These are phyloP conservation scores for Mycena maculata DNA, from an alignment of 768 basidiomycete genomes.

Conservation along the genomic window DNA sequence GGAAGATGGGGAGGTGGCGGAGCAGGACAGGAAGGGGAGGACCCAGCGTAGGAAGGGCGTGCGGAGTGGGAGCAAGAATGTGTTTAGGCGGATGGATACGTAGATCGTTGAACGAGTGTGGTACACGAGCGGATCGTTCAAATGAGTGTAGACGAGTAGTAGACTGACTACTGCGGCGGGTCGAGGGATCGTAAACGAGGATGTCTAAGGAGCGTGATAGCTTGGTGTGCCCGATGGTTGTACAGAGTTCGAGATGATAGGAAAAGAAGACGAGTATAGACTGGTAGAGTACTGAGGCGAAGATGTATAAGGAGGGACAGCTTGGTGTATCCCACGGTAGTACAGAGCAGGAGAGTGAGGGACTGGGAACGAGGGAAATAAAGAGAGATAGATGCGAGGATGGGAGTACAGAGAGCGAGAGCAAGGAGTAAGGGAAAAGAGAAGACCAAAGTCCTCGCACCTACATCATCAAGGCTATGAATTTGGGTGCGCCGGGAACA, in stretches of 20 bases:
- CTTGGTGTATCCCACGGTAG: too few species aligned
- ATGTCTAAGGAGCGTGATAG: neutral
- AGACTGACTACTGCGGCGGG: neutral
- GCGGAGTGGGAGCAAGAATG: constrained; percentile 92
- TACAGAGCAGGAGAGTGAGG: too few species aligned
- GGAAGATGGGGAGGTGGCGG: constrained; percentile 59
- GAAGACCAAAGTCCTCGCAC: neutral
- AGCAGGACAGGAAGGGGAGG: constrained; percentile 82
- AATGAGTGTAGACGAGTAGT: constrained; percentile 3
- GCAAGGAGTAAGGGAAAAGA: neutral
- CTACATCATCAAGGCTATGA: constrained; percentile 24
- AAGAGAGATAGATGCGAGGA: neutral
- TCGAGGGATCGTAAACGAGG: neutral
- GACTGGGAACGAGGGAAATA: too few species aligned
- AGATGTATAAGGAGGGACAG: too few species aligned
- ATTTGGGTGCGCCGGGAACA: neutral
- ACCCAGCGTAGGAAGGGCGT: constrained; percentile 80
- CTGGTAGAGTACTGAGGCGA: too few species aligned
- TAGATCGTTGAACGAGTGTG: neutral
- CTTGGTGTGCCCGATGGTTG: too few species aligned
- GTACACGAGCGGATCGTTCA: constrained; percentile 7
- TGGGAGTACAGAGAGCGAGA: neutral
- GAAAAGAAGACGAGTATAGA: too few species aligned
- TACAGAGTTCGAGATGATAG: too few species aligned
- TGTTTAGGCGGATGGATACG: constrained; percentile 53